phyloP scores from a whole-genome alignment of 306 rosid genomes.

The Sicyos edulis region DNA sequence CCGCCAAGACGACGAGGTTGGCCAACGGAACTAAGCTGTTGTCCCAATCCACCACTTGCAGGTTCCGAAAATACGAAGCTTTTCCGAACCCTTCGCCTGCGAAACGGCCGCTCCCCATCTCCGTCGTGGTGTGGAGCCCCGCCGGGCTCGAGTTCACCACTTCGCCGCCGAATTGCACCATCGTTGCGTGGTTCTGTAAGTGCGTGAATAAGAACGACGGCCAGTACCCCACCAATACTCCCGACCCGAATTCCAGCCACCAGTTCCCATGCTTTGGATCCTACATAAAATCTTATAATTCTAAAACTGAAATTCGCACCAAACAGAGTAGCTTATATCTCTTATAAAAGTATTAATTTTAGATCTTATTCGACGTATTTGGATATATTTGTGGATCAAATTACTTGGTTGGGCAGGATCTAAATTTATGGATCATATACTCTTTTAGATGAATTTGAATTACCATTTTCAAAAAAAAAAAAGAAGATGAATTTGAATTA shows the following conservation, averaged over 20 bases:
- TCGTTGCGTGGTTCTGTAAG: constrained; percentile 19
- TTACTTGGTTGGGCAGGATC: too few relatives aligned
- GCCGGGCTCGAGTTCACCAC: constrained; percentile 20
- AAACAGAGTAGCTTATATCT: too few relatives aligned
- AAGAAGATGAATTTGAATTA: too few relatives aligned
- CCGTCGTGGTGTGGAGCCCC: constrained; percentile 18
- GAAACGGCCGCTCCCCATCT: constrained; percentile 26
- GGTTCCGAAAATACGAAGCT: constrained; percentile 17
- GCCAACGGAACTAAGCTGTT: constrained; percentile 24
- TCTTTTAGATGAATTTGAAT: too few relatives aligned
- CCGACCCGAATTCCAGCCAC: constrained; percentile 28
- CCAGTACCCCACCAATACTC: constrained; percentile 25
- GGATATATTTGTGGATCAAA: too few relatives aligned
- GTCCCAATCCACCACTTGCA: constrained; percentile 26
- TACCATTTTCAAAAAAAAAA: too few relatives aligned
- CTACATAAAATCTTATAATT: too few relatives aligned
- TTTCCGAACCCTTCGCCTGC: constrained; percentile 24
- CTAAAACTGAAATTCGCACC: too few relatives aligned
- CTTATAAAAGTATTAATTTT: too few relatives aligned
- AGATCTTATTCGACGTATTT: too few relatives aligned
- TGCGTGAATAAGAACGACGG: constrained; percentile 21
- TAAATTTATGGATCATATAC: too few relatives aligned
- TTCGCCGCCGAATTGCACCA: constrained; percentile 28
- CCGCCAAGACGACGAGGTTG: constrained; percentile 20
- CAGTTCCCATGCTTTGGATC: constrained; percentile 28